Evolutionary conservation across 305 asterid genomes (phyloP).

Genomic region (Ajuga reptans): DNA sequence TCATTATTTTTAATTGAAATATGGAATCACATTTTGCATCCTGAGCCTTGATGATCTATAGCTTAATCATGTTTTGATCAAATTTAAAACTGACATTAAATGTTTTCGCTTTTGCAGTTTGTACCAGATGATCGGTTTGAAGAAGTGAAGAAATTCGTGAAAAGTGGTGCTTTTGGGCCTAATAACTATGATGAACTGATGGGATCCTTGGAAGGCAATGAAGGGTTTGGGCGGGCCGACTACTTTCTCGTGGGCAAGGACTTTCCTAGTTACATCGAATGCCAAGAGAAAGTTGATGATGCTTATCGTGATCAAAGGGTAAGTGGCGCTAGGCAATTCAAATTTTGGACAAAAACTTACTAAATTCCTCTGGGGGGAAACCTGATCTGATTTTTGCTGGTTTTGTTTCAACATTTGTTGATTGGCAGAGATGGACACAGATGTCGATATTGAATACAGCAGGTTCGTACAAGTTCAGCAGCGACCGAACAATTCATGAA

Average conservation of each 20-base stretch:
- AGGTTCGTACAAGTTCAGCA: conserved; percentile 88
- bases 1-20: background rate
- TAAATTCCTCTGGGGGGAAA: too few relatives aligned
- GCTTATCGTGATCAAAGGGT: conserved; percentile 75
- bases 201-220: conserved; percentile 88
- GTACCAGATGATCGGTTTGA: conserved; percentile 67
- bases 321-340: background rate
- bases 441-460: conserved; percentile 93
- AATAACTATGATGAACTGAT: conserved; percentile 50
- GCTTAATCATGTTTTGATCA: background rate
- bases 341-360: background rate
- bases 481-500: conserved; percentile 79
- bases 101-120: conserved; percentile 42
- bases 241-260: conserved; percentile 96
- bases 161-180: conserved; percentile 71
- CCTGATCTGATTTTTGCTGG: background rate
- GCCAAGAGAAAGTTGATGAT: conserved; percentile 85
- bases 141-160: conserved; percentile 65
- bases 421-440: conserved; percentile 69
- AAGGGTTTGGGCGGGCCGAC: conserved; percentile 78
- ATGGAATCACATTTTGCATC: background rate
- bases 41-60: background rate
- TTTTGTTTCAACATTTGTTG: background rate
- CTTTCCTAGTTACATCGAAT: conserved; percentile 83
- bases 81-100: background rate